phyloP scores from a whole-genome alignment of 1,284 basidiomycete genomes.

The Schizophyllum amplum region DNA sequence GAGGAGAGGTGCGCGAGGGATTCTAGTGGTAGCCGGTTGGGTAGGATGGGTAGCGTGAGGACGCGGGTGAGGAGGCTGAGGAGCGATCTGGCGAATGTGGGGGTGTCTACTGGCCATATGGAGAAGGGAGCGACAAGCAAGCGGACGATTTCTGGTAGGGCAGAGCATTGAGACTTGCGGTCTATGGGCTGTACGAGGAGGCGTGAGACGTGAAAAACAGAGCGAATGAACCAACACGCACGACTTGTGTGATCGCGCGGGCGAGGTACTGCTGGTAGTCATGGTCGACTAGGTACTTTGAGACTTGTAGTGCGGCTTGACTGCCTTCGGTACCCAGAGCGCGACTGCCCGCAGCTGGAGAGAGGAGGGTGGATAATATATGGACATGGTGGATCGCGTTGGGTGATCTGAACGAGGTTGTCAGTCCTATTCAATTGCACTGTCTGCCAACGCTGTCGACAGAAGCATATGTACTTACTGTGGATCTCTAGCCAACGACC shows the following conservation, averaged over 20 bases:
- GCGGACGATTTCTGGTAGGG: constrained; percentile 33
- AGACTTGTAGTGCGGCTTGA: constrained; percentile 21
- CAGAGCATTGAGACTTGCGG: constrained; percentile 25
- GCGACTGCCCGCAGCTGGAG: constrained; percentile 15
- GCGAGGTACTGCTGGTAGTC: constrained; percentile 32
- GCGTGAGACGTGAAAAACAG: neutral
- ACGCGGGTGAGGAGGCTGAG: constrained; percentile 37
- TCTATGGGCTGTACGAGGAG: constrained; percentile 33
- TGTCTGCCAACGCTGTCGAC: constrained; percentile 1
- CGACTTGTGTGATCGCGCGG: constrained; percentile 24
- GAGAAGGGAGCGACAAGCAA: constrained; percentile 34
- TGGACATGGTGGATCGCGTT: neutral
- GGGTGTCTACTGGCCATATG: constrained; percentile 19
- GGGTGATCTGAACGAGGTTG: constrained; percentile 24
- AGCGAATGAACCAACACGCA: constrained; percentile 15
- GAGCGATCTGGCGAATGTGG: constrained; percentile 26
- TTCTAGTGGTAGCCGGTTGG: constrained; percentile 55
- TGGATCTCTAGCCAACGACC: constrained; percentile 38
- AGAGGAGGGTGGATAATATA: constrained; percentile 11
- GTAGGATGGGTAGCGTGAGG: constrained; percentile 56
- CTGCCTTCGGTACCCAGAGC: constrained; percentile 21
- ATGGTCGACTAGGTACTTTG: constrained; percentile 33
- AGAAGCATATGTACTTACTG: constrained; percentile 28
- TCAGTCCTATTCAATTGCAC: constrained; percentile 27
- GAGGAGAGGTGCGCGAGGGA: constrained; percentile 34